A percentile compares a stretch with the other conserved stretches of the same genome.
These are phyloP conservation scores for Miscanthus lutarioriparius DNA, from an alignment of 176 grass and related monocot species.

Conservation along the genomic window DNA sequence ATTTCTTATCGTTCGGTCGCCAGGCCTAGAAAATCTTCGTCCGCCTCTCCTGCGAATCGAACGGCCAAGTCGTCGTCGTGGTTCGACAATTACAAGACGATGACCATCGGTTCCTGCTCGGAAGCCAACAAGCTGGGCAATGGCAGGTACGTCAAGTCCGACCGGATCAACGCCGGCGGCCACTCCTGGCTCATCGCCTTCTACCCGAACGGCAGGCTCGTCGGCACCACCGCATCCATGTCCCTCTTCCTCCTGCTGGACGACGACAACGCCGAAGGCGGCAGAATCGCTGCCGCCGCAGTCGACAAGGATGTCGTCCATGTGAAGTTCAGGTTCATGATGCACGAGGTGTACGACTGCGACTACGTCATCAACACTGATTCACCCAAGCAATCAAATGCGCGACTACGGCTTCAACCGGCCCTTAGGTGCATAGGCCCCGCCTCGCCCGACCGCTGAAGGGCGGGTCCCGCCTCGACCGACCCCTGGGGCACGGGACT, in stretches of 20 bases:
- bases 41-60: no score
- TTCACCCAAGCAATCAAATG: no score
- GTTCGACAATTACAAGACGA: not conserved
- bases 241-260: not conserved
- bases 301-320: not conserved
- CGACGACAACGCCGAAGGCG: not conserved
- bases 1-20: no score
- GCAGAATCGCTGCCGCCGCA: not conserved
- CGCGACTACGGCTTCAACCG: no score
- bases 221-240: not conserved
- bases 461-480: no score
- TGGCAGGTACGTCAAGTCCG: not conserved
- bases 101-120: not conserved
- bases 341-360: not conserved
- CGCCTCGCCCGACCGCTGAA: no score
- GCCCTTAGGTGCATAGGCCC: no score
- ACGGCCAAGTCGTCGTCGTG: no score
- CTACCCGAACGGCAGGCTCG: conserved; percentile 8
- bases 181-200: not conserved
- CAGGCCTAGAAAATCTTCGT: no score
- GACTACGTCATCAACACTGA: no score
- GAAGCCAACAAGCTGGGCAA: not conserved
- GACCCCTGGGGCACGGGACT: no score
- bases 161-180: not conserved
- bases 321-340: not conserved